Evolutionary conservation across 129 eudicot genomes (phyloP).

Genomic region (Silybum marianum): DNA sequence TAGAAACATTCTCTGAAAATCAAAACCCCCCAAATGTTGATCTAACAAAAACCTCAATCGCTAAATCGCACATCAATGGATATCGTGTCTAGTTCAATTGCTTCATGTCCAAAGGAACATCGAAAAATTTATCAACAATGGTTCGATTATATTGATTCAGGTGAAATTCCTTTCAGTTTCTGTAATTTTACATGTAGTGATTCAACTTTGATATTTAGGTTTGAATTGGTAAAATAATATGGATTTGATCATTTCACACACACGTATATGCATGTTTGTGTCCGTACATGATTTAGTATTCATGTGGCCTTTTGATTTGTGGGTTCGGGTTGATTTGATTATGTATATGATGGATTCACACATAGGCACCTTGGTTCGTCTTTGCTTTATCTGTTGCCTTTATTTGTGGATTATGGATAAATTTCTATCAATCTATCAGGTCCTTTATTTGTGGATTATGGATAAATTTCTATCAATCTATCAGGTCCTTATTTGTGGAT

Average conservation of each 20-base stretch:
- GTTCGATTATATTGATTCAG: conserved; percentile 74
- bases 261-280: neutral
- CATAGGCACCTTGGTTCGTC: neutral
- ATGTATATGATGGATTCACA: neutral
- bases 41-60: conserved; percentile 14
- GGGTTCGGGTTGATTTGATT: neutral
- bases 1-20: neutral
- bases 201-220: neutral
- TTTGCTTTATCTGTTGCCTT: neutral
- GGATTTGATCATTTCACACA: neutral
- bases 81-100: conserved; percentile 45
- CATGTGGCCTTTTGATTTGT: neutral
- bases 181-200: neutral
- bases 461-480: conserved; percentile 3
- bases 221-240: neutral
- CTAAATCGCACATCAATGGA: conserved; percentile 39
- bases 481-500: neutral
- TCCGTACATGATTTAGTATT: neutral
- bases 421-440: no score
- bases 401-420: no score
- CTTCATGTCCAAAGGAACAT: conserved; percentile 51
- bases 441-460: no score
- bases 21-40: neutral
- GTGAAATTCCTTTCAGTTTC: conserved; percentile 22
- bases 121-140: conserved; percentile 67